Evolutionary conservation across 2,329 filamentous ascomycete genomes (phyloP).

Genomic region (Sclerotinia trifoliorum): DNA sequence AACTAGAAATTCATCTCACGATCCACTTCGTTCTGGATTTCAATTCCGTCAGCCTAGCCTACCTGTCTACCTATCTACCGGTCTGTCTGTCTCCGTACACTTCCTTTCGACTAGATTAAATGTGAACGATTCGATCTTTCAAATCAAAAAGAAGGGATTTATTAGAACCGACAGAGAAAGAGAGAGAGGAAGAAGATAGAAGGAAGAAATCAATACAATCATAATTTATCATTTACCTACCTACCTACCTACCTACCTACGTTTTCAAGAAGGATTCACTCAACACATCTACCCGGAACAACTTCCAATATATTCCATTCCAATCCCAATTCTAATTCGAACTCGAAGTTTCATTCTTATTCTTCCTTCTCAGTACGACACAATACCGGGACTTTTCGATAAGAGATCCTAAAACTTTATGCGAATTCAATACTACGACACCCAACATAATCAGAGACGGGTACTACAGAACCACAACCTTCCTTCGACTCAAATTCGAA

Average conservation of each 20-base stretch:
- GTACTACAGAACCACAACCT: conserved; percentile 12
- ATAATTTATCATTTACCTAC: conserved; percentile 1
- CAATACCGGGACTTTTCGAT: background rate
- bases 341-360: conserved; percentile 7
- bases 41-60: background rate
- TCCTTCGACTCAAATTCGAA: background rate
- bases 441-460: conserved; percentile 8
- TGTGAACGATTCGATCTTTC: conserved; percentile 1
- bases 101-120: background rate
- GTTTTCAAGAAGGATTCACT: background rate
- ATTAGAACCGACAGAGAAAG: background rate
- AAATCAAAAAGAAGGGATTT: background rate
- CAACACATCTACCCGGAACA: background rate
- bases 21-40: background rate
- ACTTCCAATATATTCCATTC: conserved; percentile 1
- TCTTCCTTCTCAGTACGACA: background rate
- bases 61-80: background rate
- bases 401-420: background rate
- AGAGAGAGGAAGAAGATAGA: background rate
- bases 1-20: conserved; percentile 9
- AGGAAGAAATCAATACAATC: background rate
- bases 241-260: background rate
- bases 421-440: background rate
- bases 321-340: background rate
- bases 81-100: background rate